phyloP scores from a whole-genome alignment of 805 yeast genomes.

The Ascoidea rubescens region DNA sequence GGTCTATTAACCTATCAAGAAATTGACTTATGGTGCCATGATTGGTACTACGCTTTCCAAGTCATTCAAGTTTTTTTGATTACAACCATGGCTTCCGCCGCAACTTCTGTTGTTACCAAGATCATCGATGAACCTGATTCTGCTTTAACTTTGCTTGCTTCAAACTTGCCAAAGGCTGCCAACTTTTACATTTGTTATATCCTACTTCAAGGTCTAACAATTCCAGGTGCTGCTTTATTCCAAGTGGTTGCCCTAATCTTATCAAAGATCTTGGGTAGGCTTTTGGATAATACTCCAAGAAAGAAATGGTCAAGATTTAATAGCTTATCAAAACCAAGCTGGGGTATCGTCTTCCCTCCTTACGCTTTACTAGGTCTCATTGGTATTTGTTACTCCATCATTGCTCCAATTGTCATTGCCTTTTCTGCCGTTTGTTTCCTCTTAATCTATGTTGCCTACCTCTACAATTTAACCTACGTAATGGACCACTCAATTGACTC shows the following conservation, averaged over 20 bases:
- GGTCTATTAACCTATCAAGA: conserved; percentile 63
- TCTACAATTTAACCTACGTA: conserved; percentile 54
- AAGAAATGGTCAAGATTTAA: conserved; percentile 74
- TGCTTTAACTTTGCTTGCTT: conserved; percentile 66
- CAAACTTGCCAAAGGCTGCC: conserved; percentile 75
- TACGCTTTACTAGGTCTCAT: conserved; percentile 66
- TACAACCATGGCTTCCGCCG: conserved; percentile 69
- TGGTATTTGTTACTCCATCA: conserved; percentile 60
- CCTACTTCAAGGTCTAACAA: conserved; percentile 66
- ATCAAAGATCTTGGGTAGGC: conserved; percentile 51
- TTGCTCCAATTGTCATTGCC: conserved; percentile 59
- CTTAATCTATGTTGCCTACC: conserved; percentile 44
- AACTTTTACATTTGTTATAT: conserved; percentile 82
- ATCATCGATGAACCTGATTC: conserved; percentile 49
- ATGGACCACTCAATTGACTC: conserved; percentile 42
- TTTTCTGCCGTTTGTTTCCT: conserved; percentile 48
- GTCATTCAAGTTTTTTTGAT: conserved; percentile 83
- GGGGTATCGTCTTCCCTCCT: conserved; percentile 75
- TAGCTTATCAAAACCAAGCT: conserved; percentile 49
- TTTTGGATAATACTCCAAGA: conserved; percentile 82
- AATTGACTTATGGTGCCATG: conserved; percentile 71
- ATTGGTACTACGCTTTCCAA: conserved; percentile 83
- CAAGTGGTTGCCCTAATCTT: conserved; percentile 65
- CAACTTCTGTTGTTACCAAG: conserved; percentile 60
- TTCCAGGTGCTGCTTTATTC: conserved; percentile 62